phyloP scores from a whole-genome alignment of 73 alveolate species.

The Durusdinium trenchii region DNA sequence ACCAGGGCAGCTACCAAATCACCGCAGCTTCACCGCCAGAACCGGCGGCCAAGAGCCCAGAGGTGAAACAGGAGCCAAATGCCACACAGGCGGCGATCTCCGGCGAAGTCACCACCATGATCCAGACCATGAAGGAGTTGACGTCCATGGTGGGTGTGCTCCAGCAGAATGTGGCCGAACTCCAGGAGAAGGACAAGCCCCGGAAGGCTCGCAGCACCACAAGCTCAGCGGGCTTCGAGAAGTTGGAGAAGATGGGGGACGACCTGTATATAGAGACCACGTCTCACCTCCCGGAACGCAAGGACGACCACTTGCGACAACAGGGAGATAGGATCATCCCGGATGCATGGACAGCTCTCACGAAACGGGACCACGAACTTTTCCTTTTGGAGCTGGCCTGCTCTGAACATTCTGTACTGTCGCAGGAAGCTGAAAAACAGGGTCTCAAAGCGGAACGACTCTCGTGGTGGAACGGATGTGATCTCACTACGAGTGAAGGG shows the following conservation, averaged over 20 bases:
- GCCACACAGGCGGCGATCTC: neutral
- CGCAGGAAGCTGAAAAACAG: neutral
- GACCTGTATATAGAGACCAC: neutral
- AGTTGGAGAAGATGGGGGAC: neutral
- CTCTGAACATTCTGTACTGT: neutral
- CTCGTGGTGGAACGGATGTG: neutral
- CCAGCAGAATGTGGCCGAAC: neutral
- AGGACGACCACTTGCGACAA: neutral
- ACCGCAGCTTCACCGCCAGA: neutral
- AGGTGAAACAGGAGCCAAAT: neutral
- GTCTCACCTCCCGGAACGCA: neutral
- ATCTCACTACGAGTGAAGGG: slow-evolving; percentile 8
- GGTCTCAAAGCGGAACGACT: neutral
- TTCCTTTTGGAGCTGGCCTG: slow-evolving; percentile 19
- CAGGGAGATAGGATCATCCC: neutral
- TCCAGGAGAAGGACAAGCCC: neutral
- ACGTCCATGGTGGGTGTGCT: neutral
- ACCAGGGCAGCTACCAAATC: too few relatives aligned
- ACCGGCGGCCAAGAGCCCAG: neutral
- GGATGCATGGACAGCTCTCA: neutral
- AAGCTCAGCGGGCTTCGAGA: too few relatives aligned
- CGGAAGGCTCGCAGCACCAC: neutral
- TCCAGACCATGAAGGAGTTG: neutral
- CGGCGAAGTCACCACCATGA: neutral
- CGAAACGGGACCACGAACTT: neutral